Conservation (phyloP, 345 rosid genomes). For the Eucalyptus microcorys region DNA sequence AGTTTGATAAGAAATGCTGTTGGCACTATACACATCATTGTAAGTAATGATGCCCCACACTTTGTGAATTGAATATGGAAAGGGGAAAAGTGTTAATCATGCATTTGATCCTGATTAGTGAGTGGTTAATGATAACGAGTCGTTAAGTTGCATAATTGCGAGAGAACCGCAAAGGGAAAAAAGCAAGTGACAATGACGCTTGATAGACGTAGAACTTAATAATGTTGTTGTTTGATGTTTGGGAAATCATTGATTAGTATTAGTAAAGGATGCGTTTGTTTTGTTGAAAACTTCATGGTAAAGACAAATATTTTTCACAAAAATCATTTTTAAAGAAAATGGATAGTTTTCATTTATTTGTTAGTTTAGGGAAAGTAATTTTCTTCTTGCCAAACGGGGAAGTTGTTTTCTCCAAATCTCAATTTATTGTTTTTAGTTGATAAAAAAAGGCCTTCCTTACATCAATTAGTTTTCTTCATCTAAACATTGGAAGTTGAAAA, state of each 20-base stretch:
- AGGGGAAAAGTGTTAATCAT: not conserved
- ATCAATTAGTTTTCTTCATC: not conserved
- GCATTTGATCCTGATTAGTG: not conserved
- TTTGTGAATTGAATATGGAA: not conserved
- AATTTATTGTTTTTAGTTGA: not conserved
- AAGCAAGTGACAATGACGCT: not conserved
- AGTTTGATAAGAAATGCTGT: not conserved
- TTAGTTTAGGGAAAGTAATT: not conserved
- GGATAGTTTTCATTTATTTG: no score
- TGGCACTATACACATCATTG: not conserved
- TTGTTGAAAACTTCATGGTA: fast-evolving
- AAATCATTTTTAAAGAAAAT: not conserved
- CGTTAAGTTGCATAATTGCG: not conserved
- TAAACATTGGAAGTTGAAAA: not conserved
- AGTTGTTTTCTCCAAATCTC: not conserved
- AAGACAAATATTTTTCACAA: not conserved
- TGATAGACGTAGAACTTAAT: not conserved
- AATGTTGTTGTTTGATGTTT: not conserved
- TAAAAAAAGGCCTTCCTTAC: not conserved
- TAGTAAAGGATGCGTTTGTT: no score
- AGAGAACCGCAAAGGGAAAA: not conserved
- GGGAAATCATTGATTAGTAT: not conserved
- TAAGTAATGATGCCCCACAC: not conserved
- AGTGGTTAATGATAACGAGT: not conserved
- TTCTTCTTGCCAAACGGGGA: not conserved